phyloP scores from a whole-genome alignment of 345 rosid genomes.

The Hibiscus tridactylites region DNA sequence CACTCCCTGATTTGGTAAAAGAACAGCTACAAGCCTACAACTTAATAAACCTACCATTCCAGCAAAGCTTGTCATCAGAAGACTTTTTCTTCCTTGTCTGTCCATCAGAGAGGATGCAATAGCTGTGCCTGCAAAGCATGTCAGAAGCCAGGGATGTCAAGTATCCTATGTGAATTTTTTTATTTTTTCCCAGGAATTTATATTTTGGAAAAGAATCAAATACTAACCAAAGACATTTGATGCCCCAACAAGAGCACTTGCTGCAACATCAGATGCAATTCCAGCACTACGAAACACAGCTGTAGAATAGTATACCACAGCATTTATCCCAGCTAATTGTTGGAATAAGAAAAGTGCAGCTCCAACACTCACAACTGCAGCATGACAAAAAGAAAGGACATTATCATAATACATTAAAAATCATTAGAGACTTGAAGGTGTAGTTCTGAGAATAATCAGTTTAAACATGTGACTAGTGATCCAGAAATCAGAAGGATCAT shows the following conservation, averaged over 20 bases:
- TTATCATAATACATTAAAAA: background rate
- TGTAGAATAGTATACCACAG: conserved; percentile 95
- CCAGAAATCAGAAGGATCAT: background rate
- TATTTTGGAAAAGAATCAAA: background rate
- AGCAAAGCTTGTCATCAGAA: conserved; percentile 71
- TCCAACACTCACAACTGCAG: conserved; percentile 94
- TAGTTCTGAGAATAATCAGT: background rate
- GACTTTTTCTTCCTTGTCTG: conserved; percentile 93
- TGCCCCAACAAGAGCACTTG: conserved; percentile 99
- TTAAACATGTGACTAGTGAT: too few relatives aligned
- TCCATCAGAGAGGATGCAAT: conserved; percentile 98
- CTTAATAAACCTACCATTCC: conserved; percentile 60
- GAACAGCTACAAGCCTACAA: background rate
- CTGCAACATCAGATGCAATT: conserved; percentile 90
- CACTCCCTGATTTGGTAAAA: background rate
- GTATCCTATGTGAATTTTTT: background rate
- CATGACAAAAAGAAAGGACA: conserved; percentile 9
- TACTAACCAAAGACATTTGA: conserved; percentile 83
- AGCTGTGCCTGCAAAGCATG: conserved; percentile 60
- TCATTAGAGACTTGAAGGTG: background rate
- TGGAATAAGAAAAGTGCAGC: conserved; percentile 97
- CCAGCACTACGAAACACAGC: conserved; percentile 93
- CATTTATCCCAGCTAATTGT: conserved; percentile 97
- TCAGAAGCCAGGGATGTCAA: conserved; percentile 4
- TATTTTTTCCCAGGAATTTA: background rate